A percentile compares a stretch with the other conserved stretches of the same genome.
Evolutionary conservation across 805 yeast genomes (phyloP).

Genomic region (Lipomyces sp.): DNA sequence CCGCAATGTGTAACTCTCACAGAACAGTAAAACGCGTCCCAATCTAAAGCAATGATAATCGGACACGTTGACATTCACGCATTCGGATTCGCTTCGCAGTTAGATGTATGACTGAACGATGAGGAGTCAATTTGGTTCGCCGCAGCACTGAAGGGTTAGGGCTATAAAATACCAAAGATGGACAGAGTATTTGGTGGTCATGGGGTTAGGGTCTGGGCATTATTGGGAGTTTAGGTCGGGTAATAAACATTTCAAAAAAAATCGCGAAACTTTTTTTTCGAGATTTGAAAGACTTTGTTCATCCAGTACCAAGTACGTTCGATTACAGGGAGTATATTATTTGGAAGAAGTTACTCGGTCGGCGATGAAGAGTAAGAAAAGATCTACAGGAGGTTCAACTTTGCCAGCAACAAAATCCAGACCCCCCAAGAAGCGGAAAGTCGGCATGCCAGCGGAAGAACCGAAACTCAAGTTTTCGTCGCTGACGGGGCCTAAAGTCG

Average conservation of each 20-base stretch:
- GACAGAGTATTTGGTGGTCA: background rate
- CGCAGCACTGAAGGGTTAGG: no score
- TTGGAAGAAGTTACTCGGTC: no score
- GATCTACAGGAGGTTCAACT: background rate
- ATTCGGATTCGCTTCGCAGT: background rate
- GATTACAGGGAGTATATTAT: background rate
- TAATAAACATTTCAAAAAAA: background rate
- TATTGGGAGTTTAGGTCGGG: background rate
- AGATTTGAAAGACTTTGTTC: background rate
- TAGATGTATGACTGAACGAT: no score
- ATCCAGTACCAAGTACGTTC: background rate
- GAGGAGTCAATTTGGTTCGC: no score
- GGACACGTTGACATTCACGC: conserved; percentile 4
- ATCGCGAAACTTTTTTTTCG: background rate
- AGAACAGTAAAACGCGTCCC: conserved; percentile 29
- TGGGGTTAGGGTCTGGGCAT: background rate
- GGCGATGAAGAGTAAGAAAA: background rate
- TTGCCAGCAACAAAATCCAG: background rate
- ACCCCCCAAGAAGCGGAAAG: conserved; percentile 6
- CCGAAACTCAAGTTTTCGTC: conserved; percentile 14
- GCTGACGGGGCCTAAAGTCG: background rate
- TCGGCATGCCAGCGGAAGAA: background rate
- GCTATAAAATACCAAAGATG: background rate
- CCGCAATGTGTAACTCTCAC: conserved; percentile 3
- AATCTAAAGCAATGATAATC: conserved; percentile 18